These are phyloP conservation scores for Saccharata proteae DNA, from an alignment of 2,329 filamentous ascomycete species.

Conservation along the genomic window DNA sequence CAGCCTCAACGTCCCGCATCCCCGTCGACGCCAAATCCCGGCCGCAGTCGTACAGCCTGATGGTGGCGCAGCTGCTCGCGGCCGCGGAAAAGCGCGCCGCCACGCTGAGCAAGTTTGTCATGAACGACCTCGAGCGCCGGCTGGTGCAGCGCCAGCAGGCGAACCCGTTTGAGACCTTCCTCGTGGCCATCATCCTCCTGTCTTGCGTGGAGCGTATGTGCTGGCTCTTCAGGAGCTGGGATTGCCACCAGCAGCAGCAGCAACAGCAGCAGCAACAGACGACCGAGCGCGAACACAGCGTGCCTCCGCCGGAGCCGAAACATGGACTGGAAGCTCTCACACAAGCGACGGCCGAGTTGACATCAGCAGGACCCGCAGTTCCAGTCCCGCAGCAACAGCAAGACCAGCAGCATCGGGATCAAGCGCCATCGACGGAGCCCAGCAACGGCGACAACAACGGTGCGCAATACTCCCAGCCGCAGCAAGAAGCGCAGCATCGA, in stretches of 20 bases:
- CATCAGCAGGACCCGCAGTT: background rate
- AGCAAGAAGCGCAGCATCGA: background rate
- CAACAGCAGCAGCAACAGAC: constrained; percentile 5
- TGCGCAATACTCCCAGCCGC: constrained; percentile 2
- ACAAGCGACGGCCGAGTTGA: background rate
- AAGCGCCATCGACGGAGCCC: constrained; percentile 3
- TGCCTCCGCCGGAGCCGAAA: constrained; percentile 7
- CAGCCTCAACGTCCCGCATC: constrained; percentile 3
- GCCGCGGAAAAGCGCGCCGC: constrained; percentile 43
- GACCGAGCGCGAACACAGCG: constrained; percentile 19
- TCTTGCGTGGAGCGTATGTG: constrained; percentile 49
- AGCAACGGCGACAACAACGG: constrained; percentile 6
- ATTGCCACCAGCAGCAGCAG: constrained; percentile 16
- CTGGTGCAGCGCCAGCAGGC: constrained; percentile 45
- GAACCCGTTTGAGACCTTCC: constrained; percentile 46
- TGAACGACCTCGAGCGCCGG: constrained; percentile 49
- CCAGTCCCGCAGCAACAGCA: background rate
- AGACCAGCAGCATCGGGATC: constrained; percentile 1
- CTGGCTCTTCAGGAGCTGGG: constrained; percentile 45
- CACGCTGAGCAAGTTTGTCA: constrained; percentile 39
- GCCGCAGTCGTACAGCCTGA: constrained; percentile 35
- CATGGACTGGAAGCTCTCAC: background rate
- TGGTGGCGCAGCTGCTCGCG: constrained; percentile 42
- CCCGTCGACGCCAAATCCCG: constrained; percentile 16
- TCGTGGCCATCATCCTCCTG: constrained; percentile 46